Conservation (phyloP, 352 stramenopile genomes). For the Elongisporangium senticosum region DNA sequence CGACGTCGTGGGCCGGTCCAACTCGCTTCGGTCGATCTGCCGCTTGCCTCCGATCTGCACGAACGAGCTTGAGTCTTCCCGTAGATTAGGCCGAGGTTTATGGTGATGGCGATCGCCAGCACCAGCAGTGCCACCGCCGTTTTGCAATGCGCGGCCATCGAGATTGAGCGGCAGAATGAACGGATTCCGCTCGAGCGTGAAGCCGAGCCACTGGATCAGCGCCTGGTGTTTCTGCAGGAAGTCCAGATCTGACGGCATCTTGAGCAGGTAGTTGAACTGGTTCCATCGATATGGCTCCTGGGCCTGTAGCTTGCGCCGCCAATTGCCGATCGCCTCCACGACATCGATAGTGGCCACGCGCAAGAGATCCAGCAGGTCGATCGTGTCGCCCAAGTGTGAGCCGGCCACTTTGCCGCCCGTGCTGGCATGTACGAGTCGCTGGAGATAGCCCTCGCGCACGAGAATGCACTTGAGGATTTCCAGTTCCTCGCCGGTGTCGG, state of each 20-base stretch:
- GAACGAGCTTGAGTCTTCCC: constrained; percentile 29
- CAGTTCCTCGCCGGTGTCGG: constrained; percentile 44
- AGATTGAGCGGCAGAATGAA: constrained; percentile 85
- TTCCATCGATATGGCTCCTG: constrained; percentile 81
- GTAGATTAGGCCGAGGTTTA: neutral
- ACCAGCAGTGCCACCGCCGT: neutral
- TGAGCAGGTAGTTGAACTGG: constrained; percentile 89
- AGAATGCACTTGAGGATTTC: constrained; percentile 88
- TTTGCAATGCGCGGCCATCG: constrained; percentile 25
- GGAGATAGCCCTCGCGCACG: constrained; percentile 84
- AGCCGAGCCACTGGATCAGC: constrained; percentile 82
- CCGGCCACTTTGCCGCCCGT: constrained; percentile 33
- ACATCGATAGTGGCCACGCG: constrained; percentile 84
- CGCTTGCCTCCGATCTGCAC: constrained; percentile 63
- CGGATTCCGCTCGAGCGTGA: constrained; percentile 81
- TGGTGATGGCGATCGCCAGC: constrained; percentile 7
- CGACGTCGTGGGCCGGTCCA: constrained; percentile 6
- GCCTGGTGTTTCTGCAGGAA: constrained; percentile 79
- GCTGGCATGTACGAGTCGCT: constrained; percentile 55
- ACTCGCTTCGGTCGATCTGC: neutral
- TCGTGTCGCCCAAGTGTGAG: constrained; percentile 54
- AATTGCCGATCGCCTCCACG: constrained; percentile 76
- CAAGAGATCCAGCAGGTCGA: constrained; percentile 85
- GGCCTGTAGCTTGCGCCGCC: constrained; percentile 44
- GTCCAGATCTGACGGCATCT: constrained; percentile 86